Evolutionary conservation across 2,329 filamentous ascomycete species (phyloP), one percentile per base, ranked within the genome.

Genomic region (Verticillium zaregamsianum): DNA sequence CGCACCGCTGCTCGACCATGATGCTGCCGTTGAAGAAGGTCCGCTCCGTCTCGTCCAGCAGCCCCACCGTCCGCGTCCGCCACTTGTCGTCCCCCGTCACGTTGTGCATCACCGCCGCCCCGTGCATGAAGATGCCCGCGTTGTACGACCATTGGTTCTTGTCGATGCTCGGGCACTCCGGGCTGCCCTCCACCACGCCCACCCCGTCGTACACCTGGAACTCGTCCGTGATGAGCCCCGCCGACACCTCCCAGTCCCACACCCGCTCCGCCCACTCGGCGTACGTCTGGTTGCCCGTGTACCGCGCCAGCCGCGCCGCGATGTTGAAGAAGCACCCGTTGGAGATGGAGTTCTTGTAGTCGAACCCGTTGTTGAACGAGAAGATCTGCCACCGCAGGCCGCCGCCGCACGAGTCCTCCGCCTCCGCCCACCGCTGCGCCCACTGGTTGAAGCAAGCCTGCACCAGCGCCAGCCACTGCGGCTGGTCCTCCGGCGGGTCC

Each of bases 301-400:
- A 95, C 14, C 88, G 82, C 0, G 90, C 90, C 7, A 96, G 81
- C 17, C 92, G 87, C 8, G 91, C 82, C 25, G 85, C 87, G 28
- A 90, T 71, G 72, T 90, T 88, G 77, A 90, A 89, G 74, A 90
- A 89, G 73, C 86, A 87, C 7, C 87, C 87, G 76, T 90, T 90
- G 56, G 86, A 85, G 66, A 90, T 88, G 25, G 83, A 81, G 75
- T 90, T 90, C 70, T 90, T 89, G 77, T 89, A 89, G 73, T 84
- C 79, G 75, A 79, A 88, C 58, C 91, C 91, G 61, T 81, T 85
- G 76, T 93, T 93, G 77, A 88, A 91, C 14, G 85, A 81, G 77
- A 89, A 93, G 64, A 96, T 90, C 77, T 96, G 92, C 93, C 93
- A 96, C 65, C 90, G 86, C 66, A 96, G 75, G 11, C 92, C 92